Evolutionary conservation across 1,139 yeast genomes (phyloP).

Genomic region (Suhomyces bolitotheri): DNA sequence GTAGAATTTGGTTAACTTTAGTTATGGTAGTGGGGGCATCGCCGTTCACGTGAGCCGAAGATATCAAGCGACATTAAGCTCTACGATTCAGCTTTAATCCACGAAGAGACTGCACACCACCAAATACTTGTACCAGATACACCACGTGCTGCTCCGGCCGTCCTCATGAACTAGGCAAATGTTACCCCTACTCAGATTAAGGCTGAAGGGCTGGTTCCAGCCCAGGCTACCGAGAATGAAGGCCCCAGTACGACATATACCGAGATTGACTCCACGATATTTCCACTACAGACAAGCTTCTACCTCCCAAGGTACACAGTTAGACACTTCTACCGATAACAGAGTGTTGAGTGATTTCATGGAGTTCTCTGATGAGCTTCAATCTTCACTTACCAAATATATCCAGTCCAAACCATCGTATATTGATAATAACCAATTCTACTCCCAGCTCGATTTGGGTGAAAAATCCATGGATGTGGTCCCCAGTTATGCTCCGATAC

Average conservation of each 20-base stretch:
- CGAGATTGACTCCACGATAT: no score
- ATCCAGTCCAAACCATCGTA: constrained; percentile 3
- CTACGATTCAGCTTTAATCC: no score
- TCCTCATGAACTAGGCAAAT: background rate
- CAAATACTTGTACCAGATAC: no score
- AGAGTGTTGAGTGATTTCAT: constrained; percentile 1
- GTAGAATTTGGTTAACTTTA: no score
- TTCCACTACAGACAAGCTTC: no score
- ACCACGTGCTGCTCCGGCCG: no score
- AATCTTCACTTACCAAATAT: constrained; percentile 3
- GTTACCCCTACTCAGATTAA: background rate
- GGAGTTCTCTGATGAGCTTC: constrained; percentile 5
- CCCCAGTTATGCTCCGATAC: constrained; percentile 11
- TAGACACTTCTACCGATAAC: background rate
- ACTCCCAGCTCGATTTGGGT: background rate
- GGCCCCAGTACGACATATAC: no score
- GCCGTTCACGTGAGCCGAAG: no score
- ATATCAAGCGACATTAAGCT: no score
- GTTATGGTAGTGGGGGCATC: no score
- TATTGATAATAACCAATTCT: constrained; percentile 3
- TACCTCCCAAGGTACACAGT: background rate
- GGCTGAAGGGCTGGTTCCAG: background rate
- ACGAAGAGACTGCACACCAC: no score
- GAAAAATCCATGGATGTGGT: background rate
- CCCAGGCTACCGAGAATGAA: background rate